Percentiles rank a stretch among this genome's conserved stretches.
phyloP scores from a whole-genome alignment of 129 eudicot species.

The Escallonia herrerae region DNA sequence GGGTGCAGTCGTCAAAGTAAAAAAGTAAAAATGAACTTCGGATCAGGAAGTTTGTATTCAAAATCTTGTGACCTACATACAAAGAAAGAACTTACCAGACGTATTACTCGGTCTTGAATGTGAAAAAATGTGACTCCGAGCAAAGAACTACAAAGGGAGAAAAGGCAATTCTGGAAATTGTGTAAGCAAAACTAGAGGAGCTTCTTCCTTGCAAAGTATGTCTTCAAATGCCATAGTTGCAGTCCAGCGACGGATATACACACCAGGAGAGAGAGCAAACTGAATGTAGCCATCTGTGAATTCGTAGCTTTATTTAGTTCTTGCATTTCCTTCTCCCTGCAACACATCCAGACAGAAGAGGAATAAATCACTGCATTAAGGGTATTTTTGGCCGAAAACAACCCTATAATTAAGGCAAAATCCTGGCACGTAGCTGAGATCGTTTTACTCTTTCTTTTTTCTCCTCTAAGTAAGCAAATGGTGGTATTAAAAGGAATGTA shows the following conservation, averaged over 20 bases:
- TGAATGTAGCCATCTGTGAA: conserved; percentile 47
- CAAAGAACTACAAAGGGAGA: neutral
- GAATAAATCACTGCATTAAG: neutral
- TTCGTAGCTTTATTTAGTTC: conserved; percentile 38
- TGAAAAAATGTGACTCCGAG: neutral
- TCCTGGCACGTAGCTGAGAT: too few species aligned
- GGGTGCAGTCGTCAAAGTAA: too few species aligned
- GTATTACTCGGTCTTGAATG: too few species aligned
- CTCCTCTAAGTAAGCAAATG: too few species aligned
- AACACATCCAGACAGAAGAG: neutral
- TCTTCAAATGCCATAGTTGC: conserved; percentile 64
- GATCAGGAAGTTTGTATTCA: too few species aligned
- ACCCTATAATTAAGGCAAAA: too few species aligned
- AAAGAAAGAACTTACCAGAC: too few species aligned
- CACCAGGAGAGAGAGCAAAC: conserved; percentile 42
- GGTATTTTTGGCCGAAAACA: neutral
- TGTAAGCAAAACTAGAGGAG: conserved; percentile 24
- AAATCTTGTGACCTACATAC: too few species aligned
- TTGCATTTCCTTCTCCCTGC: conserved; percentile 51
- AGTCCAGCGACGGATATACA: conserved; percentile 40
- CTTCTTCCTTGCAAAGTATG: conserved; percentile 51
- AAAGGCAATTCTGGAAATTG: neutral
- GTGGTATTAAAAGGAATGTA: too few species aligned
- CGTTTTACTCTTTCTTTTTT: too few species aligned
- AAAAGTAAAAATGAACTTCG: too few species aligned